Evolutionary conservation across 805 yeast species (phyloP).

Genomic region (Hanseniaspora thailandica): DNA sequence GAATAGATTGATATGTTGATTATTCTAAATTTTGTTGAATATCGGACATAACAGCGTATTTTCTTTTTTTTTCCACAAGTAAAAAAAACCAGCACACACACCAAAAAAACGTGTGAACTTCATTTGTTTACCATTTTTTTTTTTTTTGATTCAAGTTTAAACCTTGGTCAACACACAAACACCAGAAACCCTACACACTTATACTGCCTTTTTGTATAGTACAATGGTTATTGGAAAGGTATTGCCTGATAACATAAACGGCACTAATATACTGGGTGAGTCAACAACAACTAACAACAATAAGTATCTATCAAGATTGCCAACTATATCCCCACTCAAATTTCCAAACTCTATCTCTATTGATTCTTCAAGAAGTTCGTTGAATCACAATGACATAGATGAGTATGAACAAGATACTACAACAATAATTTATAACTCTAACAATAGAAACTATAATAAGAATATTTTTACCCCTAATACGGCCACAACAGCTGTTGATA

Average conservation of each 20-base stretch:
- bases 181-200: no score
- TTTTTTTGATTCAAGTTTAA: no score
- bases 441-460: not conserved
- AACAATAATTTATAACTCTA: conserved; percentile 1
- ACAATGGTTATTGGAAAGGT: conserved; percentile 11
- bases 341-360: not conserved
- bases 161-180: no score
- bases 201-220: not conserved
- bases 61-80: no score
- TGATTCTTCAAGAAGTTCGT: not conserved
- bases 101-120: not conserved
- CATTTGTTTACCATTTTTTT: not conserved
- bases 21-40: not conserved
- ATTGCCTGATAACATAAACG: conserved; percentile 2
- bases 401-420: conserved; percentile 10
- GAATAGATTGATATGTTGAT: no score
- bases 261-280: conserved; percentile 4
- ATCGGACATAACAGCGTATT: not conserved
- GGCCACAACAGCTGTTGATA: conserved; percentile 13
- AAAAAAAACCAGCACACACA: not conserved
- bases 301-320: conserved; percentile 7
- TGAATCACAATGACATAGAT: not conserved
- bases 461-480: conserved; percentile 10
- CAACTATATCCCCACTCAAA: conserved; percentile 9
- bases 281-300: conserved; percentile 6